These are phyloP conservation scores for Fusarium sororula DNA, from an alignment of 2,329 filamentous ascomycete species.

Conservation along the genomic window DNA sequence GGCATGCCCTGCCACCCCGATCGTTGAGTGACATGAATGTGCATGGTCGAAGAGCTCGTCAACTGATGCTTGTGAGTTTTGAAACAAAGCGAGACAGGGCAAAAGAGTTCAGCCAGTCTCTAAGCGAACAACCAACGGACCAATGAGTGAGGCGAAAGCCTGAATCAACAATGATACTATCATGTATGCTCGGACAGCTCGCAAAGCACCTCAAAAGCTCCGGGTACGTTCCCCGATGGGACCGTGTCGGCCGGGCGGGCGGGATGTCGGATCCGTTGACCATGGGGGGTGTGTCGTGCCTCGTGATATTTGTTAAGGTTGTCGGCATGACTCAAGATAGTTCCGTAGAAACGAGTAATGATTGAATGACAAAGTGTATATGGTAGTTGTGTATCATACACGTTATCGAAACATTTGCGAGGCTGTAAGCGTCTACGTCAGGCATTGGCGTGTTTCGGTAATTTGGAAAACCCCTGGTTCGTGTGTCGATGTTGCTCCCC, in stretches of 20 bases:
- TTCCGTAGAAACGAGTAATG: slow-evolving; percentile 11
- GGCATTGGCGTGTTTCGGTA: slow-evolving; percentile 8
- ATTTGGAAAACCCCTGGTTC: slow-evolving; percentile 10
- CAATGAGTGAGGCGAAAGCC: slow-evolving; percentile 5
- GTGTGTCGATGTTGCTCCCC: slow-evolving; percentile 13
- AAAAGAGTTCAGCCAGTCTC: slow-evolving; percentile 3
- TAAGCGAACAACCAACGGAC: neutral
- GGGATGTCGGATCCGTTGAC: slow-evolving; percentile 30
- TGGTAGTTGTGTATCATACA: neutral
- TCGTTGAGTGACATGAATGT: slow-evolving; percentile 4
- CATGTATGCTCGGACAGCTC: slow-evolving; percentile 12
- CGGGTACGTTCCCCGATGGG: slow-evolving; percentile 36
- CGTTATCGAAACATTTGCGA: neutral
- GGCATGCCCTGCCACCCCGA: neutral
- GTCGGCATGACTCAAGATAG: slow-evolving; percentile 25
- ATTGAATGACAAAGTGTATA: slow-evolving; percentile 11
- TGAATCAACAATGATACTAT: neutral
- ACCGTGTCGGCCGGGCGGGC: slow-evolving; percentile 32
- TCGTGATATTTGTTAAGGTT: slow-evolving; percentile 10
- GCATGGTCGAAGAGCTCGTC: slow-evolving; percentile 2
- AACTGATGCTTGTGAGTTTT: neutral
- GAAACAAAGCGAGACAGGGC: slow-evolving; percentile 13
- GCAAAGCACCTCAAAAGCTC: slow-evolving; percentile 12
- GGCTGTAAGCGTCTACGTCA: slow-evolving; percentile 11
- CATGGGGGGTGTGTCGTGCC: slow-evolving; percentile 17